Evolutionary conservation across 371 early-diverging fungal genomes (phyloP).

Genomic region (Nematocida parisii): DNA sequence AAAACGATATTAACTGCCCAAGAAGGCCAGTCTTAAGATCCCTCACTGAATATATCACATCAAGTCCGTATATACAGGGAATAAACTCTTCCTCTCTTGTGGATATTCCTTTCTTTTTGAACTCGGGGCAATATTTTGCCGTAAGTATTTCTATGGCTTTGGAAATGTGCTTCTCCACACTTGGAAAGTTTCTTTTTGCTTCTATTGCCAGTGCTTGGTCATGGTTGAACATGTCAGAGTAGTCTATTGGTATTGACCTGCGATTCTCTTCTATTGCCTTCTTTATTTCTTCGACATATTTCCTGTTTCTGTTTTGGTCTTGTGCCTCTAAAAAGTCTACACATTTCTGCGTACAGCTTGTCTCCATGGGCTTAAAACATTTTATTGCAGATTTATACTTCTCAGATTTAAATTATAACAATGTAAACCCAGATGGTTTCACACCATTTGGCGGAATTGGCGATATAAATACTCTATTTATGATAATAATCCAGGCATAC

Average conservation of each 20-base stretch:
- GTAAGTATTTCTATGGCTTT: slow-evolving; percentile 24
- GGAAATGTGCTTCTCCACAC: slow-evolving; percentile 1
- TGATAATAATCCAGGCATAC: too few species aligned
- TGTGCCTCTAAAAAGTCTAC: slow-evolving; percentile 18
- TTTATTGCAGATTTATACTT: slow-evolving; percentile 9
- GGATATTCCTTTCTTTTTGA: slow-evolving; percentile 21
- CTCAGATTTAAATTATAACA: not conserved
- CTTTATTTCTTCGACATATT: slow-evolving; percentile 43
- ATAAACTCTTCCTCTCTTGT: slow-evolving; percentile 41
- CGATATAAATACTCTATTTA: too few species aligned
- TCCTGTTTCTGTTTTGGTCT: slow-evolving; percentile 3
- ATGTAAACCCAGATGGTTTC: too few species aligned
- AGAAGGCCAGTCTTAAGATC: slow-evolving; percentile 80
- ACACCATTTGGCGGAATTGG: too few species aligned
- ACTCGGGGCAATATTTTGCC: slow-evolving; percentile 52
- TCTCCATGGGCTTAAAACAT: slow-evolving; percentile 25
- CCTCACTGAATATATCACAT: slow-evolving; percentile 70
- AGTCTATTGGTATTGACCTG: slow-evolving; percentile 41
- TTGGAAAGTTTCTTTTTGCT: slow-evolving; percentile 27
- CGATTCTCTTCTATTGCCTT: slow-evolving; percentile 58
- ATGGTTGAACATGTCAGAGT: slow-evolving; percentile 23
- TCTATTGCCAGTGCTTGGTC: slow-evolving; percentile 32
- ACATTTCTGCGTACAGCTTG: slow-evolving; percentile 22
- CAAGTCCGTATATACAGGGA: slow-evolving; percentile 58
- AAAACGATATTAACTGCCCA: slow-evolving; percentile 80